A percentile compares a stretch with the other conserved stretches of the same genome.
Evolutionary conservation across 169 alveolate species (phyloP).

Genomic region (Eimeria praecox): DNA sequence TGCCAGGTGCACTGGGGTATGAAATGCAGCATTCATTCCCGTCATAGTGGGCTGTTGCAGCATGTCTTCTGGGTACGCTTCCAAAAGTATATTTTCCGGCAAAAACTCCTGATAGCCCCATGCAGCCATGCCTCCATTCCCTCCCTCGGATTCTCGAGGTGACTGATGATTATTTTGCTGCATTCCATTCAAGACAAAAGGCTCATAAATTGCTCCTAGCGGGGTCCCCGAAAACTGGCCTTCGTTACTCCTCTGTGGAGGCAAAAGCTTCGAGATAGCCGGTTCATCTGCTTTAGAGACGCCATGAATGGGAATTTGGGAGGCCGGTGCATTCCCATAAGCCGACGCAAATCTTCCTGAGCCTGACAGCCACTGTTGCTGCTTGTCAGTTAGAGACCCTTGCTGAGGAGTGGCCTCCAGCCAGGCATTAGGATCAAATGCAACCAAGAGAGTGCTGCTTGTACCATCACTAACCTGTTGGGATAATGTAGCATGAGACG

Average conservation of each 20-base stretch:
- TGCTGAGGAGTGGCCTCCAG: neutral
- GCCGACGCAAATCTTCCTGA: neutral
- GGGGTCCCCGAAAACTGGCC: neutral
- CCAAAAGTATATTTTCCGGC: neutral
- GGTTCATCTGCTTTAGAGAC: neutral
- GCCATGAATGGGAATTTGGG: neutral
- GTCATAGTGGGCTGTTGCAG: neutral
- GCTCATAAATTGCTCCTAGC: neutral
- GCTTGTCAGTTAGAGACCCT: neutral
- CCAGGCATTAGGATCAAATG: conserved; percentile 12
- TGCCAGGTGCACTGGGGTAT: neutral
- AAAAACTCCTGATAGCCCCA: neutral
- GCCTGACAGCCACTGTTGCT: neutral
- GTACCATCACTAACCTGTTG: neutral
- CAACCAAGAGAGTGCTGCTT: neutral
- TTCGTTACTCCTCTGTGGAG: neutral
- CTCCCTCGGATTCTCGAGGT: neutral
- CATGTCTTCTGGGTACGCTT: neutral
- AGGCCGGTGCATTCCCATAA: neutral
- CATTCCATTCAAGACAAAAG: neutral
- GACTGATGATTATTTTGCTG: neutral
- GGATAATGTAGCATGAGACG: neutral
- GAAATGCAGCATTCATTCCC: neutral
- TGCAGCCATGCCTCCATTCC: no score
- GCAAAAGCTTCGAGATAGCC: neutral